Percentiles rank a stretch among this genome's conserved stretches.
Conservation (phyloP, 805 yeast species). For the Candida sakaeoensis region DNA sequence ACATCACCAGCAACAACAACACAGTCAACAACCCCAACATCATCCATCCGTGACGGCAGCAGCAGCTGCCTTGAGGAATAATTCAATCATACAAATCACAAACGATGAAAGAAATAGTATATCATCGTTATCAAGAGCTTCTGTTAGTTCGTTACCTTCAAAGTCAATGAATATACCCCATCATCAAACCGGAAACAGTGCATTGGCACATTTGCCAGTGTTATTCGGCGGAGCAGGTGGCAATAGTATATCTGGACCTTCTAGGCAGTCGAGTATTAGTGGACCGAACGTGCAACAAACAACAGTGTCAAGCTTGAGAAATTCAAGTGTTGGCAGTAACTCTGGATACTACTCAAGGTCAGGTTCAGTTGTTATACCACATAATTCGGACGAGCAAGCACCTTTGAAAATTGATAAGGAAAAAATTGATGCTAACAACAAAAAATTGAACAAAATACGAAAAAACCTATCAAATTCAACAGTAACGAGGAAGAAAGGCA, state of each 20-base stretch:
- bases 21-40: constrained; percentile 5
- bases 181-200: constrained; percentile 36
- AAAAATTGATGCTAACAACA: constrained; percentile 13
- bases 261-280: constrained; percentile 33
- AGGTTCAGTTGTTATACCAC: constrained; percentile 37
- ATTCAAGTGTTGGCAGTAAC: constrained; percentile 31
- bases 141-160: constrained; percentile 40
- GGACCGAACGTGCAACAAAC: constrained; percentile 34
- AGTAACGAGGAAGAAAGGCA: constrained; percentile 9
- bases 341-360: constrained; percentile 34
- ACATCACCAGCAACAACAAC: constrained; percentile 7
- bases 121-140: constrained; percentile 29
- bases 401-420: constrained; percentile 17
- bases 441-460: constrained; percentile 10
- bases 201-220: constrained; percentile 42
- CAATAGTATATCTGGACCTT: constrained; percentile 36
- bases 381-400: constrained; percentile 22
- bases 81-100: constrained; percentile 39
- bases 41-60: constrained; percentile 9
- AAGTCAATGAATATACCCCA: constrained; percentile 46
- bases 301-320: constrained; percentile 37
- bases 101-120: constrained; percentile 37
- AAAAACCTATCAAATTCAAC: constrained; percentile 6
- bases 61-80: constrained; percentile 24
- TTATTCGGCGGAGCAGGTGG: constrained; percentile 34